Evolutionary conservation across 306 rosid genomes (phyloP).

Genomic region (Ochetophila trinervis): DNA sequence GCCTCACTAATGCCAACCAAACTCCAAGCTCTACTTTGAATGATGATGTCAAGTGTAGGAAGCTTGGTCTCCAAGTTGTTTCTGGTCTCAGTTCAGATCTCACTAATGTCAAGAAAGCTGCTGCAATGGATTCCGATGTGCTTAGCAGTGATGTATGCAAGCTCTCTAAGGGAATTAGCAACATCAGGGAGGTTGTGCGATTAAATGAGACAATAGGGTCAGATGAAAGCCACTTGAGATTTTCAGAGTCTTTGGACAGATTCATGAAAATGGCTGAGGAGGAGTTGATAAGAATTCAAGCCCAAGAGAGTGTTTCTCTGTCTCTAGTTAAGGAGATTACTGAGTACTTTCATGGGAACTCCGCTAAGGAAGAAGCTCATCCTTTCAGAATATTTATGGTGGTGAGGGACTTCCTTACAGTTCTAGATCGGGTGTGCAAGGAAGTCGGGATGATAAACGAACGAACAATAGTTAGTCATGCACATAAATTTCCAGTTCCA

Average conservation of each 20-base stretch:
- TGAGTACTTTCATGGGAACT: conserved; percentile 92
- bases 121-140: conserved; percentile 87
- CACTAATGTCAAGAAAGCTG: conserved; percentile 81
- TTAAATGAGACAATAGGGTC: conserved; percentile 33
- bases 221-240: conserved; percentile 42
- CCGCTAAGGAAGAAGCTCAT: conserved; percentile 93
- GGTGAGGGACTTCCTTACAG: conserved; percentile 73
- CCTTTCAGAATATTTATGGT: conserved; percentile 93
- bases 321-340: conserved; percentile 93
- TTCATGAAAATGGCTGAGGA: conserved; percentile 77
- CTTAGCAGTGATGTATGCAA: conserved; percentile 71
- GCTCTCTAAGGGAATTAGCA: conserved; percentile 65
- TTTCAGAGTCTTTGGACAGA: conserved; percentile 67
- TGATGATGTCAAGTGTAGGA: conserved; percentile 77
- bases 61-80: conserved; percentile 80
- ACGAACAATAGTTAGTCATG: conserved; percentile 69
- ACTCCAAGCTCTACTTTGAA: conserved; percentile 30
- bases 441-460: conserved; percentile 87
- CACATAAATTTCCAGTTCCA: conserved; percentile 87
- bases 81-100: conserved; percentile 80
- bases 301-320: conserved; percentile 82
- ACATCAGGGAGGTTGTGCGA: conserved; percentile 48
- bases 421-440: conserved; percentile 86
- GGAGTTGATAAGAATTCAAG: conserved; percentile 72
- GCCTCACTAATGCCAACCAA: conserved; percentile 45